These are phyloP conservation scores for Phytophthora sp. DNA, from an alignment of 352 stramenopile genomes.

Conservation along the genomic window DNA sequence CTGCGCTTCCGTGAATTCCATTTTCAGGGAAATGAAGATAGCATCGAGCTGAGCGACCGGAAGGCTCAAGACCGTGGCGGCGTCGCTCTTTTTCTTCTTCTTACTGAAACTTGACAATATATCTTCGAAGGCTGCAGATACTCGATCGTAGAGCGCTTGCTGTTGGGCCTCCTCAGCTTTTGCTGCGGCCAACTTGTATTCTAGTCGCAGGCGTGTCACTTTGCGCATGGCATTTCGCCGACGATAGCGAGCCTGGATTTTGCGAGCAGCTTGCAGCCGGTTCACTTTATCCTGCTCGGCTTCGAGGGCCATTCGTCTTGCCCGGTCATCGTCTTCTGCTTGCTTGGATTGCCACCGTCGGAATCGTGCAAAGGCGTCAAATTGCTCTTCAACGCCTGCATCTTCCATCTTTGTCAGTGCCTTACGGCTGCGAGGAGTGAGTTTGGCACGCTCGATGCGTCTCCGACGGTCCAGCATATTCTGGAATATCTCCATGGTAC, in stretches of 20 bases:
- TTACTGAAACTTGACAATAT: constrained; percentile 10
- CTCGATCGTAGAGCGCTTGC: constrained; percentile 53
- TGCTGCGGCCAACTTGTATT: constrained; percentile 51
- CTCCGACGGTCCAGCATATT: constrained; percentile 69
- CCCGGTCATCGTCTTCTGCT: constrained; percentile 56
- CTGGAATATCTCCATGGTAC: constrained; percentile 76
- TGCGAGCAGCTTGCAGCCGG: constrained; percentile 43
- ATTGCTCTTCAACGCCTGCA: constrained; percentile 46
- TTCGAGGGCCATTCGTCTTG: constrained; percentile 35
- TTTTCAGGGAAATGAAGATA: constrained; percentile 46
- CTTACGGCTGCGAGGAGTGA: constrained; percentile 30
- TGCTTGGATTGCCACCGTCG: constrained; percentile 70
- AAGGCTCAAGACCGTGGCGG: constrained; percentile 42
- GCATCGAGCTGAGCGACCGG: constrained; percentile 46
- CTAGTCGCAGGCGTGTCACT: constrained; percentile 49
- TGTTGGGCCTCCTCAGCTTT: constrained; percentile 57
- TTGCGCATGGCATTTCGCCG: constrained; percentile 59
- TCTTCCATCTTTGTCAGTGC: constrained; percentile 25
- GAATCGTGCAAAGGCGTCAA: constrained; percentile 72
- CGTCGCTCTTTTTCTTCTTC: constrained; percentile 32
- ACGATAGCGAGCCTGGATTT: constrained; percentile 74
- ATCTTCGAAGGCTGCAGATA: constrained; percentile 51
- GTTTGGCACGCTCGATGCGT: constrained; percentile 36
- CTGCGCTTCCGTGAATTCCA: constrained; percentile 40
- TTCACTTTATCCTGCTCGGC: constrained; percentile 24